Conservation (phyloP, 495 filamentous ascomycete species). For the Aspergillus hancockii region DNA sequence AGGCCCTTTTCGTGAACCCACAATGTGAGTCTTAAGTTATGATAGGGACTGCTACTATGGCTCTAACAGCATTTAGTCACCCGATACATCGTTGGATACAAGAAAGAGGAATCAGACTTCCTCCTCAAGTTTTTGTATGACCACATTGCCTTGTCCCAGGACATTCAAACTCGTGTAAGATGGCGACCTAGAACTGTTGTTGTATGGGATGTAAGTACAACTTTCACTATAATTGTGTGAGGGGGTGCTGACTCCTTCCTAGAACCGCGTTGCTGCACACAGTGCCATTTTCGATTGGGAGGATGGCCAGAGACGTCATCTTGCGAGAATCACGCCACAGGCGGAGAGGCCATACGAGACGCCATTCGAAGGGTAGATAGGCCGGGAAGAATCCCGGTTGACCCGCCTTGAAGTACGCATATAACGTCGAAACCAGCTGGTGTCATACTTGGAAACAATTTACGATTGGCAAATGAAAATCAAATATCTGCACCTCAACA, state of each 20-base stretch:
- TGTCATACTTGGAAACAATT: not conserved
- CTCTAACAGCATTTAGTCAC: constrained; percentile 43
- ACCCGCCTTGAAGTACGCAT: not conserved
- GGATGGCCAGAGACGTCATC: constrained; percentile 73
- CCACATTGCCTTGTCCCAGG: constrained; percentile 59
- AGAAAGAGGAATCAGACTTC: constrained; percentile 67
- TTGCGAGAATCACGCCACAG: constrained; percentile 83
- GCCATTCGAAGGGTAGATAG: constrained; percentile 47
- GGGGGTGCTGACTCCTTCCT: constrained; percentile 10
- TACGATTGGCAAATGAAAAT: constrained; percentile 9
- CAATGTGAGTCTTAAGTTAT: constrained; percentile 63
- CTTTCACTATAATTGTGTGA: not conserved
- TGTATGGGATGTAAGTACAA: constrained; percentile 57
- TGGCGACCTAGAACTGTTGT: constrained; percentile 61
- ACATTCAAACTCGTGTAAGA: constrained; percentile 58
- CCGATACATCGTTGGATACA: constrained; percentile 62
- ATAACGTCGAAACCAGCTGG: not conserved
- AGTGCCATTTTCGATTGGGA: constrained; percentile 82
- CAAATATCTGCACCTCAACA: not conserved
- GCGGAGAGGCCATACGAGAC: constrained; percentile 73
- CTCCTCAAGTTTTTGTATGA: constrained; percentile 68
- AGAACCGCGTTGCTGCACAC: constrained; percentile 76
- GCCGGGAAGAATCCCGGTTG: not conserved
- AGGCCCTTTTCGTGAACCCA: constrained; percentile 82
- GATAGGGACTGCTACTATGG: constrained; percentile 10